These are phyloP conservation scores for Rhizopogon sp. DNA, from an alignment of 768 basidiomycete species.

Conservation along the genomic window DNA sequence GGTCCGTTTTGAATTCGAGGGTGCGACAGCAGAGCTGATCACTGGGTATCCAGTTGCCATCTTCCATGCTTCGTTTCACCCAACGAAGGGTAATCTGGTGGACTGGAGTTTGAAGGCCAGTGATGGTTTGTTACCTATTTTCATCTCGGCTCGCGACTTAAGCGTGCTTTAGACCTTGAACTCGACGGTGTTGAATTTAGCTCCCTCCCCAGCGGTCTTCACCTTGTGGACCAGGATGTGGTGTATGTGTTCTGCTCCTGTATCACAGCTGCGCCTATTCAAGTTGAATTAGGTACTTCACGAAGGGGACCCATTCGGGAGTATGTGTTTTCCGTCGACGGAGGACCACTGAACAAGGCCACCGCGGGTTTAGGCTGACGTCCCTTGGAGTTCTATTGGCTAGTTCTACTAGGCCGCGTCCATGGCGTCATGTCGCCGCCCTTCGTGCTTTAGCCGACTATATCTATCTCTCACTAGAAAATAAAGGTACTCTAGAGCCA, in stretches of 20 bases:
- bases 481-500: conserved; percentile 42
- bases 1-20: conserved; percentile 21
- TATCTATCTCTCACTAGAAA: conserved; percentile 49
- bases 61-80: conserved; percentile 83
- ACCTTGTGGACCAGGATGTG: conserved; percentile 73
- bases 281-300: conserved; percentile 53
- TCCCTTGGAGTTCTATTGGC: conserved; percentile 73
- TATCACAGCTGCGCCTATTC: background rate
- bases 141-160: background rate
- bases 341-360: conserved; percentile 62
- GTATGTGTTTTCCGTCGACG: conserved; percentile 73
- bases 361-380: conserved; percentile 75
- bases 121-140: conserved; percentile 43
- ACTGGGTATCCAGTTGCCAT: conserved; percentile 54
- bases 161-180: conserved; percentile 44
- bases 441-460: conserved; percentile 54
- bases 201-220: conserved; percentile 76
- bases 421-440: conserved; percentile 66
- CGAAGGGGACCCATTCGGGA: conserved; percentile 61
- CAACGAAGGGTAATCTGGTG: conserved; percentile 72
- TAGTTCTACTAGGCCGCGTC: conserved; percentile 58
- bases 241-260: conserved; percentile 45
- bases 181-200: conserved; percentile 76
- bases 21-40: background rate
- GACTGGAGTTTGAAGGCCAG: conserved; percentile 75